Percentiles rank a stretch among this genome's conserved stretches.
Evolutionary conservation across 352 stramenopile species (phyloP).

Genomic region (Globisporangium solare): DNA sequence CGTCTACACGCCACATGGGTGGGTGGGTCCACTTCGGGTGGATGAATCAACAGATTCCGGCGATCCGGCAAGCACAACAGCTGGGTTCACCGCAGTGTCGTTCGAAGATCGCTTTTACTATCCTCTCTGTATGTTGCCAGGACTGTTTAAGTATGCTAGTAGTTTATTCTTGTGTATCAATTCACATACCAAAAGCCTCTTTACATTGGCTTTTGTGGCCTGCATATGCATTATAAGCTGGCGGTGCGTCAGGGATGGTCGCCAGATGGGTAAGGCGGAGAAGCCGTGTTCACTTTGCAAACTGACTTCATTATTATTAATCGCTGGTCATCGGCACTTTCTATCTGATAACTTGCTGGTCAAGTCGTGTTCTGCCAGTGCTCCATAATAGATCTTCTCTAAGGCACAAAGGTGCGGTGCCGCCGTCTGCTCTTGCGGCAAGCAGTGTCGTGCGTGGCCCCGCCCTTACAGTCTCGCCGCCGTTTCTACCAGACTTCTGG

Average conservation of each 20-base stretch:
- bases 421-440: slow-evolving; percentile 8
- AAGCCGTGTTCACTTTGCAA: slow-evolving; percentile 2
- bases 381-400: too few relatives aligned
- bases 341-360: slow-evolving; percentile 1
- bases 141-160: background rate
- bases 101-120: background rate
- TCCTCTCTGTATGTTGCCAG: background rate
- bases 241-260: background rate
- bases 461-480: background rate
- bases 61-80: background rate
- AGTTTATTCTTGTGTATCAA: too few relatives aligned
- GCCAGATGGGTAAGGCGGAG: slow-evolving; percentile 6
- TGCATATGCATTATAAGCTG: background rate
- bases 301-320: slow-evolving; percentile 12
- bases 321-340: background rate
- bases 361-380: too few relatives aligned
- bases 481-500: slow-evolving; percentile 4
- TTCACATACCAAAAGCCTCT: background rate
- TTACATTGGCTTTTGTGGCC: background rate
- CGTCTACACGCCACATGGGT: slow-evolving; percentile 3
- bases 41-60: slow-evolving; percentile 3
- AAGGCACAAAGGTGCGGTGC: slow-evolving; percentile 10
- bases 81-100: background rate
- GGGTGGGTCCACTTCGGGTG: background rate
- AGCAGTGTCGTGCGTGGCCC: background rate